Base-by-base conservation (phyloP, 106 monocot species). In the Allium fistulosum region DNA sequence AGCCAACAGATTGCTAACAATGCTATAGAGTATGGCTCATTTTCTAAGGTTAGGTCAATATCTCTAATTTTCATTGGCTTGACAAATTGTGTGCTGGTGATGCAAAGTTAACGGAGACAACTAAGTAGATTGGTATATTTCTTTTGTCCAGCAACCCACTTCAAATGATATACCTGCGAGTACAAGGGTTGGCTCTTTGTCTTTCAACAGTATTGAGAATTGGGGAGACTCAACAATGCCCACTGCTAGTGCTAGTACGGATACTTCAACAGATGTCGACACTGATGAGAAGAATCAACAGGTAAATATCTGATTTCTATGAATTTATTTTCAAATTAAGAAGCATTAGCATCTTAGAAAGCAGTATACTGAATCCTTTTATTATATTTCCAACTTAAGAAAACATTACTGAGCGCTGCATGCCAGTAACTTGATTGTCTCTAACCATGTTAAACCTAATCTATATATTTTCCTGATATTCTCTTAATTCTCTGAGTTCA, bases 201-300 rank as follows among this genome's bases (percentile, higher is more conserved):
- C 64, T 28, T 69, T 82, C 75, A 77, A 74, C 67, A 73, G 80
- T 64, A 61, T 82, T 55, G 87, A 87, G 63, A 90, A 85, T 65
- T 90, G 90, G 94, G 87, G 81, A 69, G 94, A 87, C 11, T 87
- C 90, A 51, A 48, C 73, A 14, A 83, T 94, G 80, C 85, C 80
- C 13, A 84, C 80, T 68, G 71, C 72, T 9, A 94, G 90, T 68
- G 90, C 94, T 53, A 83, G 71, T 61, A 88, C 93, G 63, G 90
- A 94, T 75, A 90, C 90, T 16, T 94, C 94, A 64, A 87, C 90
- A 58, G 87, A 90, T 75, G 69, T 75, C 5, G 87, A 91, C 8
- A 77, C 84, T 51, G 94, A 94, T 67, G 90, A 85, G 10, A 87
- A 80, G 73, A 87, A 80, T 65, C 87, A 78, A 71, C 69, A 26